Percentiles rank a stretch among this genome's conserved stretches.
phyloP scores from a whole-genome alignment of 805 yeast genomes.

The Yamadazyma nakazawae region DNA sequence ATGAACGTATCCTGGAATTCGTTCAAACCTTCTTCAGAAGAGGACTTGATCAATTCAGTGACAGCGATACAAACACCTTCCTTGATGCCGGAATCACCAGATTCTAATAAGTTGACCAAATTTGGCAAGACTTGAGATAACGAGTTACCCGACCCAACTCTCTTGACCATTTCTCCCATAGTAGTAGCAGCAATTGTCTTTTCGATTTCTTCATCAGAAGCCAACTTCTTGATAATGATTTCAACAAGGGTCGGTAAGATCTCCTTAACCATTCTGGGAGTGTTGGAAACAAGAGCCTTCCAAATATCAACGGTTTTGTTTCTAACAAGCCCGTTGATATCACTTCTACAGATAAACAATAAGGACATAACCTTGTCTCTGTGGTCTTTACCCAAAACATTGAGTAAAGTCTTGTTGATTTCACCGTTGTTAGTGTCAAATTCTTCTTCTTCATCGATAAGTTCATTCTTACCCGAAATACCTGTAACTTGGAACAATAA shows the following conservation, averaged over 20 bases:
- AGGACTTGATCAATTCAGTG: conserved; percentile 76
- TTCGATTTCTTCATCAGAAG: conserved; percentile 74
- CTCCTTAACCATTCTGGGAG: conserved; percentile 92
- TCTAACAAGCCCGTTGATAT: conserved; percentile 81
- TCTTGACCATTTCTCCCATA: conserved; percentile 88
- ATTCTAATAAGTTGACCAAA: conserved; percentile 57
- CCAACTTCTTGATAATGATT: conserved; percentile 77
- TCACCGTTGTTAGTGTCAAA: conserved; percentile 36
- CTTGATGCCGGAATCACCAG: conserved; percentile 64
- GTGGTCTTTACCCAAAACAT: conserved; percentile 80
- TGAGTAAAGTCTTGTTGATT: conserved; percentile 62
- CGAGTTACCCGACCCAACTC: conserved; percentile 88
- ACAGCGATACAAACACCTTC: conserved; percentile 97
- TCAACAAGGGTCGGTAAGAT: conserved; percentile 80
- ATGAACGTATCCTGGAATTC: conserved; percentile 70
- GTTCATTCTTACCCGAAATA: conserved; percentile 72
- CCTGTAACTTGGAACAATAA: conserved; percentile 92
- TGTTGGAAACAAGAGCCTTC: conserved; percentile 94
- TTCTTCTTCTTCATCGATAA: conserved; percentile 52
- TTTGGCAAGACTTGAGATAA: conserved; percentile 83
- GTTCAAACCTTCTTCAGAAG: conserved; percentile 55
- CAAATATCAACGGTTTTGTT: conserved; percentile 89
- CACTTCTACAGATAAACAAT: conserved; percentile 93
- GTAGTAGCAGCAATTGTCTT: conserved; percentile 90
- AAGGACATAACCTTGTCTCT: conserved; percentile 83